Evolutionary conservation across 176 grass and related monocot genomes (phyloP).

Genomic region (Areca catechu): DNA sequence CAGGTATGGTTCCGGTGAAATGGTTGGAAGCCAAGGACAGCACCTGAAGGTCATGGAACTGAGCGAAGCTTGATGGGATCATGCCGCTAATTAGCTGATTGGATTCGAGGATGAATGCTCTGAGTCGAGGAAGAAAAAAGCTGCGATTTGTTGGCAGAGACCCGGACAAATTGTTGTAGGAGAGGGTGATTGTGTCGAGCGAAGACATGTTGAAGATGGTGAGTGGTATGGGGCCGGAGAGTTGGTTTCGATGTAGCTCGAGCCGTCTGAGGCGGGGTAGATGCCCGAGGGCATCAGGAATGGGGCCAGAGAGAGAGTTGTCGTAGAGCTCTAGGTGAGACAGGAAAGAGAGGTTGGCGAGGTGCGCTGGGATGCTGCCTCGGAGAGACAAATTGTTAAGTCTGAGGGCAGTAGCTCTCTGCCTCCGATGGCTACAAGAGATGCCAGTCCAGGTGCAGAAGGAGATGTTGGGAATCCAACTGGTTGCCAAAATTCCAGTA

Average conservation of each 20-base stretch:
- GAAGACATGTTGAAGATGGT: conserved; percentile 21
- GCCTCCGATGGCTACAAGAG: too few relatives aligned
- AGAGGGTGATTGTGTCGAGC: background rate
- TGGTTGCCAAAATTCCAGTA: too few relatives aligned
- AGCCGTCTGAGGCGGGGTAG: conserved; percentile 13
- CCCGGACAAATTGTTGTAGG: conserved; percentile 7
- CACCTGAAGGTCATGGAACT: conserved; percentile 2
- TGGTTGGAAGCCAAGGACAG: conserved; percentile 15
- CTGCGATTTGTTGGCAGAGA: conserved; percentile 2
- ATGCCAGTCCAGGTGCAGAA: too few relatives aligned
- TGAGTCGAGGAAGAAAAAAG: conserved; percentile 4
- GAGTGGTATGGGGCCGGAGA: conserved; percentile 11
- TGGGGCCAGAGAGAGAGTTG: conserved; percentile 14
- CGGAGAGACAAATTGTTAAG: too few relatives aligned
- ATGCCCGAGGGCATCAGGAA: conserved; percentile 13
- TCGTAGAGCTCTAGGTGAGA: conserved; percentile 9
- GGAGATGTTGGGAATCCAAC: too few relatives aligned
- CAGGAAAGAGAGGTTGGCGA: conserved; percentile 1
- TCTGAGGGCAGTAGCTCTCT: too few relatives aligned
- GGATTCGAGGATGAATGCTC: conserved; percentile 3
- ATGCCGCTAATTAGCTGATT: conserved; percentile 13
- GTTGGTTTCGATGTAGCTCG: background rate
- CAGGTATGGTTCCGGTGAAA: conserved; percentile 21
- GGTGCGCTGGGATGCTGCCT: too few relatives aligned
- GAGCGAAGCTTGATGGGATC: conserved; percentile 12